Conservation (phyloP, 805 yeast species). For the Henningerozyma blattae region DNA sequence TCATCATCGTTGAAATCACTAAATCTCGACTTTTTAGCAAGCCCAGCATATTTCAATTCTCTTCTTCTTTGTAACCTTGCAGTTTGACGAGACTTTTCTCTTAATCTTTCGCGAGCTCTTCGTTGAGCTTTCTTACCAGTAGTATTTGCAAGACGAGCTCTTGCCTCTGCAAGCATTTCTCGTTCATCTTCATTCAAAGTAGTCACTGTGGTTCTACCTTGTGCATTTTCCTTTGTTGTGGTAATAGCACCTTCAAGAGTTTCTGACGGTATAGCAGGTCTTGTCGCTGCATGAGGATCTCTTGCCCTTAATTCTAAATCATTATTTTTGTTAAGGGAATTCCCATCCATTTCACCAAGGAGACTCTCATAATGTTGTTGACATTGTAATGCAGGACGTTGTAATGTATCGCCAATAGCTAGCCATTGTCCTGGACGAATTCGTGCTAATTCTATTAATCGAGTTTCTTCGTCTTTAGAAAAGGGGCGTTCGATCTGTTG, state of each 20-base stretch:
- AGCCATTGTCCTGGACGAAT: slow-evolving; percentile 91
- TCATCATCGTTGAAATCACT: slow-evolving; percentile 77
- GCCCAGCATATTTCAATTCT: slow-evolving; percentile 73
- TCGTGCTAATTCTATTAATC: slow-evolving; percentile 51
- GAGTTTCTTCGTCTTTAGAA: slow-evolving; percentile 66
- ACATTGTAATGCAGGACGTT: slow-evolving; percentile 79
- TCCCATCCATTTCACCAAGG: slow-evolving; percentile 21
- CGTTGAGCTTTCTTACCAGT: slow-evolving; percentile 92
- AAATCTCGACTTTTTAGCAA: slow-evolving; percentile 43
- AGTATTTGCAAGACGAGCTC: slow-evolving; percentile 81
- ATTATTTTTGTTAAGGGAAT: slow-evolving; percentile 5
- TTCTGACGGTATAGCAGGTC: slow-evolving; percentile 56
- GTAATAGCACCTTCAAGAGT: too few relatives aligned
- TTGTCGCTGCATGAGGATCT: slow-evolving; percentile 61
- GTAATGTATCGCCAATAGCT: slow-evolving; percentile 68
- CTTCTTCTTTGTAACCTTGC: slow-evolving; percentile 70
- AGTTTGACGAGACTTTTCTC: slow-evolving; percentile 65
- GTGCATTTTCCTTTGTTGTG: too few relatives aligned
- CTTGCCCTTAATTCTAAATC: slow-evolving; percentile 28
- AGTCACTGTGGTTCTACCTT: too few relatives aligned
- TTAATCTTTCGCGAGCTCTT: slow-evolving; percentile 72
- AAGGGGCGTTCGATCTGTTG: too few relatives aligned
- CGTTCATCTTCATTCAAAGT: slow-evolving; percentile 78
- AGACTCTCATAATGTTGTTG: slow-evolving; percentile 72
- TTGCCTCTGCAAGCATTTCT: slow-evolving; percentile 92